A percentile compares a stretch with the other conserved stretches of the same genome.
These are phyloP conservation scores for Pyrenochaeta sp. DNA, from an alignment of 2,329 filamentous ascomycete genomes.

Conservation along the genomic window DNA sequence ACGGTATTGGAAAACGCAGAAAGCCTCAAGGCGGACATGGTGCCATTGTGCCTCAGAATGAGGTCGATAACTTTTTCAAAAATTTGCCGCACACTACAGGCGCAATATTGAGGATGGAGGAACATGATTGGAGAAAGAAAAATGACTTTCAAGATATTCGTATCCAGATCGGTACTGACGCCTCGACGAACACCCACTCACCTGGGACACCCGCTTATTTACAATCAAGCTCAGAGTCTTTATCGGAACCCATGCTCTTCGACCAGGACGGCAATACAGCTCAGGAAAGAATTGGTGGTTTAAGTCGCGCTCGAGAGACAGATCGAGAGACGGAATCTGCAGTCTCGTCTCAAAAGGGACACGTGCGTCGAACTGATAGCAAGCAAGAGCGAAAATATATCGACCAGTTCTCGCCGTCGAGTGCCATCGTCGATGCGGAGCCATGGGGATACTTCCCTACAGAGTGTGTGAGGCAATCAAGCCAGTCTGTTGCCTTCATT, in stretches of 20 bases:
- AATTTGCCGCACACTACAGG: conserved; percentile 3
- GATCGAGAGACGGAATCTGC: conserved; percentile 15
- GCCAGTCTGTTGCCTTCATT: conserved; percentile 17
- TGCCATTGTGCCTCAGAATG: conserved; percentile 5
- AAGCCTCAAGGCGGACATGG: conserved; percentile 20
- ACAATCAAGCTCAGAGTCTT: conserved; percentile 20
- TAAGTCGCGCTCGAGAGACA: conserved; percentile 16
- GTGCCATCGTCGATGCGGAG: conserved; percentile 34
- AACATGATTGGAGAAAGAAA: conserved; percentile 18
- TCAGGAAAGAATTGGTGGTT: too few relatives aligned
- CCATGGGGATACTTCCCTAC: conserved; percentile 37
- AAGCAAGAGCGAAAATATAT: conserved; percentile 3
- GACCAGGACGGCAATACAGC: conserved; percentile 39
- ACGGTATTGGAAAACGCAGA: conserved; percentile 43
- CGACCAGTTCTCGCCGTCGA: conserved; percentile 7
- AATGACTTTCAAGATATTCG: conserved; percentile 33
- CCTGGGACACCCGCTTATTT: conserved; percentile 14
- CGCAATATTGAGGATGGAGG: conserved; percentile 4
- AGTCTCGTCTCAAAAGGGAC: conserved; percentile 11
- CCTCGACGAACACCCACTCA: conserved; percentile 34
- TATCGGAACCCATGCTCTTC: conserved; percentile 48
- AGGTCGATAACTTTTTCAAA: neutral
- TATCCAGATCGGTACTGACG: conserved; percentile 48
- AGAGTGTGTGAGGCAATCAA: conserved; percentile 29
- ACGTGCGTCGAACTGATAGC: conserved; percentile 14